Evolutionary conservation across 352 stramenopile species (phyloP).

Genomic region (Peronosclerospora sorghi): DNA sequence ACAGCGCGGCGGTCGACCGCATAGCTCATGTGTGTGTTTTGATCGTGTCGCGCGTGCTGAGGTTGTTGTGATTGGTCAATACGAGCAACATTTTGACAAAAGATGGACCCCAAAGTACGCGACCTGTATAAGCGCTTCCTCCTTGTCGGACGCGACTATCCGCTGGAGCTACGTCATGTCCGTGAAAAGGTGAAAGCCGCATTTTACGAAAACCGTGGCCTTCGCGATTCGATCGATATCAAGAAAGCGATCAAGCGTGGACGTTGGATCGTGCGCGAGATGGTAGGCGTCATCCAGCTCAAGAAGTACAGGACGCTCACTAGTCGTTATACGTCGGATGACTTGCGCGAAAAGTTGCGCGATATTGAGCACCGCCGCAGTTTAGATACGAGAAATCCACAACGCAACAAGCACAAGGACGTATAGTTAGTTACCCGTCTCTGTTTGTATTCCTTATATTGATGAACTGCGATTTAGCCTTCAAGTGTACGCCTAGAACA

Average conservation of each 20-base stretch:
- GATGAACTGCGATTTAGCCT: no score
- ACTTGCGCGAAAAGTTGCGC: conserved; percentile 54
- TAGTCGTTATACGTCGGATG: conserved; percentile 80
- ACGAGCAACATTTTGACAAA: not conserved
- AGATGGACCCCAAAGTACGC: conserved; percentile 82
- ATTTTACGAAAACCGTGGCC: conserved; percentile 79
- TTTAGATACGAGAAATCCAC: conserved; percentile 8
- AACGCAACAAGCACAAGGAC: not conserved
- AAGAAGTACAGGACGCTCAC: conserved; percentile 96
- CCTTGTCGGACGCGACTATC: conserved; percentile 91
- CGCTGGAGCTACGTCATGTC: conserved; percentile 86
- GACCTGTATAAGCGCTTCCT: conserved; percentile 94
- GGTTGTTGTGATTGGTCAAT: not conserved
- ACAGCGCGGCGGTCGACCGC: conserved; percentile 15
- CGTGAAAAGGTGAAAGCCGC: conserved; percentile 85
- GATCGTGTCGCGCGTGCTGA: conserved; percentile 6
- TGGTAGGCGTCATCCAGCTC: conserved; percentile 94
- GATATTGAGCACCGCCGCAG: conserved; percentile 30
- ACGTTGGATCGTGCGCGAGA: conserved; percentile 90
- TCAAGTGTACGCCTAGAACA: no score
- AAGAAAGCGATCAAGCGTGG: conserved; percentile 89
- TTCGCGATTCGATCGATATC: conserved; percentile 64
- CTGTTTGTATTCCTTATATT: no score
- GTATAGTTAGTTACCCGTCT: conserved; percentile 1
- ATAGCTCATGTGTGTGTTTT: conserved; percentile 11